phyloP scores from a whole-genome alignment of 208 protist genomes.

The Trypanosoma lewisi region DNA sequence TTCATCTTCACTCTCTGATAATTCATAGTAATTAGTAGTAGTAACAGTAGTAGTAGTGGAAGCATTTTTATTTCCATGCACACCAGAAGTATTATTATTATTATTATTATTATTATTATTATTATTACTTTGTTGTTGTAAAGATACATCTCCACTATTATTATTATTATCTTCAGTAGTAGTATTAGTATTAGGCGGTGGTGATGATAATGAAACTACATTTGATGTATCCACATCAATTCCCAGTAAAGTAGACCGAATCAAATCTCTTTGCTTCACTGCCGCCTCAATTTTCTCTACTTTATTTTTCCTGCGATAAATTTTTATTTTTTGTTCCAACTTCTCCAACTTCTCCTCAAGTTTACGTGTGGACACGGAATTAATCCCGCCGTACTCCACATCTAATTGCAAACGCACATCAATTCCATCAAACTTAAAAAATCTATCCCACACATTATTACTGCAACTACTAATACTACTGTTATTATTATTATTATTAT shows the following conservation, averaged over 20 bases:
- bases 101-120: not conserved
- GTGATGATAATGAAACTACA: too few species aligned
- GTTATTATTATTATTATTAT: not conserved
- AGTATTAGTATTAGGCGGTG: not conserved
- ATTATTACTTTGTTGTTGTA: too few species aligned
- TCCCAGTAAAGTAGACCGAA: slow-evolving; percentile 60
- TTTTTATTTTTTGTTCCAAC: slow-evolving; percentile 87
- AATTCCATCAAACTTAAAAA: slow-evolving; percentile 69
- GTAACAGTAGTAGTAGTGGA: too few species aligned
- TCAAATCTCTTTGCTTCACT: slow-evolving; percentile 55
- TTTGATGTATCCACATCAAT: slow-evolving; percentile 73
- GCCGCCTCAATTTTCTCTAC: slow-evolving; percentile 67
- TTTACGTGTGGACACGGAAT: slow-evolving; percentile 63
- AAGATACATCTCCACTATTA: too few species aligned
- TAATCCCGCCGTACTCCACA: slow-evolving; percentile 56
- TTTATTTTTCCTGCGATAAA: slow-evolving; percentile 86
- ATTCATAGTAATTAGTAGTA: too few species aligned
- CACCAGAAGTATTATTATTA: not conserved
- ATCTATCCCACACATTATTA: slow-evolving; percentile 10
- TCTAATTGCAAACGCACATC: slow-evolving; percentile 72
- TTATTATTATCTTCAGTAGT: not conserved
- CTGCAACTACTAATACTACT: not conserved
- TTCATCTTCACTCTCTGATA: slow-evolving; percentile 78
- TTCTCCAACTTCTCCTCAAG: slow-evolving; percentile 89
- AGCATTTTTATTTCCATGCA: slow-evolving; percentile 4